phyloP scores from a whole-genome alignment of 352 stramenopile genomes.

The Phytophthora hibernalis region DNA sequence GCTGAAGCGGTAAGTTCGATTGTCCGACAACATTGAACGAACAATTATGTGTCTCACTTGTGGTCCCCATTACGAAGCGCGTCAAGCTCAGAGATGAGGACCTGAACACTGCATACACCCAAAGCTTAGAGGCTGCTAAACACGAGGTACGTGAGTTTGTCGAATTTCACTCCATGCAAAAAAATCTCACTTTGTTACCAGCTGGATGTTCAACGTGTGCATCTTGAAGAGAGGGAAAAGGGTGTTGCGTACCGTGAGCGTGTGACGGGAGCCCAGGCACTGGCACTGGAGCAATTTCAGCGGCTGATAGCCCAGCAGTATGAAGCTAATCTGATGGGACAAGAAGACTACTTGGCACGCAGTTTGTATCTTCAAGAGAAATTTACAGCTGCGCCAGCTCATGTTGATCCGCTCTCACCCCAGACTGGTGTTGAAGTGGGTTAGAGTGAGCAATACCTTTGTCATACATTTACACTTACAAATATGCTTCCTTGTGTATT shows the following conservation, averaged over 20 bases:
- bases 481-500: too few species aligned
- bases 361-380: conserved; percentile 5
- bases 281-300: conserved; percentile 14
- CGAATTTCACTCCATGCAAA: not conserved
- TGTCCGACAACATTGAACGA: not conserved
- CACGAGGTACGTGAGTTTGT: conserved; percentile 8
- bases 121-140: conserved; percentile 12
- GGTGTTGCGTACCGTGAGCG: conserved; percentile 9
- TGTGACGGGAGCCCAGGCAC: conserved; percentile 3
- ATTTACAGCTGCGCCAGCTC: not conserved
- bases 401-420: not conserved
- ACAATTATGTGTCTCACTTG: not conserved
- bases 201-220: conserved; percentile 3
- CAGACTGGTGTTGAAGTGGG: not conserved
- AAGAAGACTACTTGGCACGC: conserved; percentile 24
- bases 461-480: too few species aligned
- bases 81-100: conserved; percentile 7
- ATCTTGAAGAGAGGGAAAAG: conserved; percentile 15
- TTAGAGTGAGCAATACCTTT: too few species aligned
- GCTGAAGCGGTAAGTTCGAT: not conserved
- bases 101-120: not conserved
- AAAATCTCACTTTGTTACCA: conserved; percentile 4
- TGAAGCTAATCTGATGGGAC: conserved; percentile 21
- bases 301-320: conserved; percentile 6
- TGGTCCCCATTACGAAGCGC: conserved; percentile 2